These are phyloP conservation scores for Suzukiozyma palmioleophila DNA, from an alignment of 1,139 yeast genomes.

Conservation along the genomic window DNA sequence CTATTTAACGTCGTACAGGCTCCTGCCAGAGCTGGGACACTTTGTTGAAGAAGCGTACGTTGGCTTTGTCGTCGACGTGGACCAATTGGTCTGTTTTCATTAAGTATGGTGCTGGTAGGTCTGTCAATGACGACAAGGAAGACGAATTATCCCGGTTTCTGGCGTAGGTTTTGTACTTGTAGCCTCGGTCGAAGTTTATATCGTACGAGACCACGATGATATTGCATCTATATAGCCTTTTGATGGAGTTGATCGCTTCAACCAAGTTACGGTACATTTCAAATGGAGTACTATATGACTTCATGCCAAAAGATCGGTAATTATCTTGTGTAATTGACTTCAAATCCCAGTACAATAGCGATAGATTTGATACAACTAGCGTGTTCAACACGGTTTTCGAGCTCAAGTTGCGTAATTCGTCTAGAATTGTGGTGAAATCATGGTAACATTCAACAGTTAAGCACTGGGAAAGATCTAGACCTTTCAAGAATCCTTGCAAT, in stretches of 20 bases:
- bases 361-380: conserved; percentile 12
- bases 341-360: conserved; percentile 33
- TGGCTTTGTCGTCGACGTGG: conserved; percentile 10
- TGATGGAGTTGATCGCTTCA: conserved; percentile 11
- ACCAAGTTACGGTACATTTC: conserved; percentile 16
- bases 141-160: conserved; percentile 1
- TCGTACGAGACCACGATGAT: conserved; percentile 34
- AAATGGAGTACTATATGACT: conserved; percentile 6
- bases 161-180: conserved; percentile 10
- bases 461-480: neutral
- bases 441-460: conserved; percentile 1
- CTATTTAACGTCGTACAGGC: too few species aligned
- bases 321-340: conserved; percentile 14
- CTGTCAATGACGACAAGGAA: conserved; percentile 9
- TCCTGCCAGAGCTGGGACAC: too few species aligned
- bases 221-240: conserved; percentile 22
- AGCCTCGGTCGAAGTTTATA: conserved; percentile 28
- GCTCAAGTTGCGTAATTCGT: neutral
- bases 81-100: conserved; percentile 13
- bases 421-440: neutral
- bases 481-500: neutral
- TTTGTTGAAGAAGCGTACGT: conserved; percentile 4
- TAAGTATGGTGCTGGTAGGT: conserved; percentile 14
- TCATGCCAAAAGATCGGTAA: conserved; percentile 12
- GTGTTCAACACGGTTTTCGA: conserved; percentile 1